Percentiles rank a stretch among this genome's conserved stretches.
Evolutionary conservation across 1,284 basidiomycete species (phyloP).

Genomic region (Termitomyces sp.): DNA sequence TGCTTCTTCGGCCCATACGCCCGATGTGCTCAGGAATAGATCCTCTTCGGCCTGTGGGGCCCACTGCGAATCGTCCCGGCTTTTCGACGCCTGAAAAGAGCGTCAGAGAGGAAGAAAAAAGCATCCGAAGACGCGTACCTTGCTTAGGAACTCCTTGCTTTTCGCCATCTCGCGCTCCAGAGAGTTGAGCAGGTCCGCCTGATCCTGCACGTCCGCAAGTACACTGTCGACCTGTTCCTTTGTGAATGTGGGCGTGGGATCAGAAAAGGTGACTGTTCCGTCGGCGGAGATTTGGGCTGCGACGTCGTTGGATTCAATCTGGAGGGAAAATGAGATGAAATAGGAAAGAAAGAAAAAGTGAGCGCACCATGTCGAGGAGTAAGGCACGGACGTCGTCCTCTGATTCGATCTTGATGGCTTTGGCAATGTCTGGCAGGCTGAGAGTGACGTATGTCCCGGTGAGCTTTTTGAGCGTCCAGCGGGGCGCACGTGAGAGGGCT

Average conservation of each 20-base stretch:
- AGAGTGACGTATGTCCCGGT: conserved; percentile 77
- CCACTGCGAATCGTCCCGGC: not conserved
- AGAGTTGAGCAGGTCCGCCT: conserved; percentile 42
- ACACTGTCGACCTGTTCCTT: conserved; percentile 63
- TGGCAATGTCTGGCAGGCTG: conserved; percentile 63
- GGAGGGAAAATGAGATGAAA: not conserved
- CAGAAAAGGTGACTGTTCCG: conserved; percentile 69
- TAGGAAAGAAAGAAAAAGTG: not conserved
- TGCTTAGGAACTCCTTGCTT: conserved; percentile 63
- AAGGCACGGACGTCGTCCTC: conserved; percentile 53
- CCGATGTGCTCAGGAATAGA: not conserved
- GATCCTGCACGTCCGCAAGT: conserved; percentile 54
- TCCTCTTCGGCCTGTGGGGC: not conserved
- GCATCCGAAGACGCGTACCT: conserved; percentile 35
- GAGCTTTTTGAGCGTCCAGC: conserved; percentile 72
- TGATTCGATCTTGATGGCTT: conserved; percentile 49
- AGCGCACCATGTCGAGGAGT: conserved; percentile 66
- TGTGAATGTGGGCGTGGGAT: conserved; percentile 54
- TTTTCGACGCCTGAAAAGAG: conserved; percentile 1
- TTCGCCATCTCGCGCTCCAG: conserved; percentile 55
- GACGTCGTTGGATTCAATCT: conserved; percentile 70
- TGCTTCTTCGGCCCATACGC: conserved; percentile 3
- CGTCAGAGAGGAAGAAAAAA: not conserved
- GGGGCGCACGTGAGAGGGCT: conserved; percentile 60
- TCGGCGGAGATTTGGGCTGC: conserved; percentile 56